Evolutionary conservation across 2,329 filamentous ascomycete species (phyloP), one percentile per base, ranked within the genome.

Genomic region (Epichloe scottii): DNA sequence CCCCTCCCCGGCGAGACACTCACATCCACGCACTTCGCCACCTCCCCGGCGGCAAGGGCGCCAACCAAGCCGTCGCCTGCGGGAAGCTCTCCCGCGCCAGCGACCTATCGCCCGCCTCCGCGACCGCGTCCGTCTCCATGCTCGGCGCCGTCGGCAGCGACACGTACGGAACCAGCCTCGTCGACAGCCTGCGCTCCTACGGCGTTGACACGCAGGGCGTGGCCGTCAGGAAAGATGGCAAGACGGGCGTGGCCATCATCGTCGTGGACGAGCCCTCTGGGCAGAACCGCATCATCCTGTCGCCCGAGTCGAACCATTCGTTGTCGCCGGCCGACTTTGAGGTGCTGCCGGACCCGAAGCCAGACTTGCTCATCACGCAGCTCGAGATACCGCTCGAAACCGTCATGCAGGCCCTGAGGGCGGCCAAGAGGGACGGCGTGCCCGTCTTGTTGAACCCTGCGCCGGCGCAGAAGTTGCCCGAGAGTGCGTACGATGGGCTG

Each of bases 61-160:
- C 90, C 54, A 97, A 97, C 72, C 91, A 97, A 72, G 90, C 89
- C 53, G 87, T 95, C 51, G 89, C 89, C 23, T 89, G 85, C 69
- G 87, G 84, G 48, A 87, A 91, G 56, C 79, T 94, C 48, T 93
- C 87, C 1, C 78, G 85, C 46, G 62, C 74, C 30, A 58, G 63
- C 34, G 53, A 63, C 53, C 57, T 66, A 49, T 53, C 61, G 45
- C 63, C 75, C 34, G 60, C 68, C 4, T 41, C 46, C 8, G 30
- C 48, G 6, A 55, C 60, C 17, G 62, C 66, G 38, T 57, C 63
- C 39, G 78, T 90, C 39, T 73, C 78, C 60, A 89, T 91, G 84
- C 68, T 87, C 19, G 87, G 86, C 46, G 82, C 83, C 15, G 84
- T 90, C 0, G 87, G 87, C 51, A 70, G 74, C 56, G 85, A 87